Percentiles rank a stretch among this genome's conserved stretches.
phyloP scores from a whole-genome alignment of 2,329 filamentous ascomycete species.

The Tolypocladium capitatum region DNA sequence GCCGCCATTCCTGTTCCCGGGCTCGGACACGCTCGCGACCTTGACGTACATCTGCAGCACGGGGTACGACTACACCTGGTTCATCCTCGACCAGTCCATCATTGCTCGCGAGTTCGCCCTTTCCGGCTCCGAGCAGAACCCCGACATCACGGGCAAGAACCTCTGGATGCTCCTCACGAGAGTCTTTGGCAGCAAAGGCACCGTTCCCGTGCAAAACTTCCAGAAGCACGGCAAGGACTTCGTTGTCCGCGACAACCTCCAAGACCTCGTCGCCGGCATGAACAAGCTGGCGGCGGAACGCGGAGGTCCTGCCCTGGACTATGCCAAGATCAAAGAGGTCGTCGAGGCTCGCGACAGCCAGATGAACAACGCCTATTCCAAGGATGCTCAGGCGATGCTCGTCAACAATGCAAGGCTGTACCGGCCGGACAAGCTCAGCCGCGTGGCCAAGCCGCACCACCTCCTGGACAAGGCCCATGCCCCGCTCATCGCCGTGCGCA shows the following conservation, averaged over 20 bases:
- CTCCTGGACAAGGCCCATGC: conserved; percentile 41
- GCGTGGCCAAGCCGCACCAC: conserved; percentile 39
- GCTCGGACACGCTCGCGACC: conserved; percentile 43
- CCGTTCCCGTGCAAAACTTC: conserved; percentile 42
- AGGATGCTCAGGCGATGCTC: conserved; percentile 50
- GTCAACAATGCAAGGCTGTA: conserved; percentile 43
- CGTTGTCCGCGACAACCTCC: conserved; percentile 40
- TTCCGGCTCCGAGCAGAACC: conserved; percentile 51
- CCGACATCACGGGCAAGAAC: conserved; percentile 45
- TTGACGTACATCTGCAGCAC: conserved; percentile 46
- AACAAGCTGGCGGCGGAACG: conserved; percentile 37
- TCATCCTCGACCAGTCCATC: conserved; percentile 44
- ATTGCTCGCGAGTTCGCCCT: conserved; percentile 49
- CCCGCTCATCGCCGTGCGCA: conserved; percentile 44
- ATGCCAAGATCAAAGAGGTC: conserved; percentile 27
- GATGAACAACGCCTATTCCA: conserved; percentile 41
- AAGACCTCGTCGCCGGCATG: conserved; percentile 43
- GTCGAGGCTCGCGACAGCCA: conserved; percentile 42
- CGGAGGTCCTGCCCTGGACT: conserved; percentile 33
- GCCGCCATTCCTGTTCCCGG: conserved; percentile 42
- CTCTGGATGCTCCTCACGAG: conserved; percentile 37
- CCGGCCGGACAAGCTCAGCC: conserved; percentile 37
- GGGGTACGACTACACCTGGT: conserved; percentile 51
- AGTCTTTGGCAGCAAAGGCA: conserved; percentile 37
- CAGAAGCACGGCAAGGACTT: conserved; percentile 46